Conservation (phyloP, 345 rosid genomes). For the Streptanthus diversifolius region DNA sequence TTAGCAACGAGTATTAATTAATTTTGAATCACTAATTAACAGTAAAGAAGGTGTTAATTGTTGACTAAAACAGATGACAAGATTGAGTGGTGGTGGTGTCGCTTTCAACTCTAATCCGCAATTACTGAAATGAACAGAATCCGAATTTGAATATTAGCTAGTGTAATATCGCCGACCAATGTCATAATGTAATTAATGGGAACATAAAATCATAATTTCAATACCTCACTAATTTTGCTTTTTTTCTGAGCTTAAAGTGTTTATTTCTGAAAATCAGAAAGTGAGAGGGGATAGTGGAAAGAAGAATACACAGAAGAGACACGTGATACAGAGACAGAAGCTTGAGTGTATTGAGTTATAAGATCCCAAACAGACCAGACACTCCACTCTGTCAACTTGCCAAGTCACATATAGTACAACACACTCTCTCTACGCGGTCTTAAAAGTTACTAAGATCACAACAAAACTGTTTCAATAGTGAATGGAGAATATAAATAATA, state of each 20-base stretch:
- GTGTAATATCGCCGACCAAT: not conserved
- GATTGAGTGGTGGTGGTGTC: slow-evolving; percentile 14
- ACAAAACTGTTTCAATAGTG: not conserved
- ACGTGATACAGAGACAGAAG: slow-evolving; percentile 31
- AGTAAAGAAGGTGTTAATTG: slow-evolving; percentile 23
- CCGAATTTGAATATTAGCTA: slow-evolving; percentile 5
- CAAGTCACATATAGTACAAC: slow-evolving; percentile 5
- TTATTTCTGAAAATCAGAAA: slow-evolving; percentile 16
- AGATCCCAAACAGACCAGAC: slow-evolving; percentile 29
- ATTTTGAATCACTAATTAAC: not conserved
- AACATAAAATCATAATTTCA: not conserved
- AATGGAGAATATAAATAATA: not conserved
- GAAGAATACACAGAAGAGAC: slow-evolving; percentile 25
- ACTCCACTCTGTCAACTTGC: slow-evolving; percentile 21
- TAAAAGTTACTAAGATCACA: not conserved
- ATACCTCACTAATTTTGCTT: not conserved
- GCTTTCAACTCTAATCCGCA: slow-evolving; percentile 18
- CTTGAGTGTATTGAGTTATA: slow-evolving; percentile 16
- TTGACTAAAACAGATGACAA: slow-evolving; percentile 33
- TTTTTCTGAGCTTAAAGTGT: slow-evolving; percentile 5
- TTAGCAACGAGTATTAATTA: not conserved
- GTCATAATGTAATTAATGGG: not conserved
- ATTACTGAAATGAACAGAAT: slow-evolving; percentile 7
- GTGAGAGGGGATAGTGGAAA: slow-evolving; percentile 26
- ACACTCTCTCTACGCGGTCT: slow-evolving; percentile 1